Evolutionary conservation across 768 basidiomycete genomes (phyloP), one percentile per base, ranked within the genome.

Genomic region (Artomyces pyxidatus): DNA sequence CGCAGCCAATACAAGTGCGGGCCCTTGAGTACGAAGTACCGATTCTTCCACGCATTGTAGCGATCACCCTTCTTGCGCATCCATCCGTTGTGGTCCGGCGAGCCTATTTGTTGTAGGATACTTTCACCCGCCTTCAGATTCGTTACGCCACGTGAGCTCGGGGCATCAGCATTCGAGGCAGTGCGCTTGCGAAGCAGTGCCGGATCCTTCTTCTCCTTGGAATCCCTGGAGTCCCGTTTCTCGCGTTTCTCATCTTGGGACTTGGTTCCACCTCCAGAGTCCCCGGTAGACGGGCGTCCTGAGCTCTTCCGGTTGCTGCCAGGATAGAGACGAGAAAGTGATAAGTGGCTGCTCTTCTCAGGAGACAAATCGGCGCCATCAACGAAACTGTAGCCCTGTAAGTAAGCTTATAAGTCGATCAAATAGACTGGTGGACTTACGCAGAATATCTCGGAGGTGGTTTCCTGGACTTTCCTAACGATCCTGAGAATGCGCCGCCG

Each of bases 41-140:
- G 72, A 52, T 74, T 60, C 70, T 96, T 97, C 96, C 96, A 99
- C 17, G 76, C 72, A 58, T 89, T 93, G 65, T 96, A 97, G 54
- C 84, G 72, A 41, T 96, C 96, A 1, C 89, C 89, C 70, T 83
- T 90, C 77, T 98, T 99, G 61, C 88, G 78, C 85, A 99, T 85
- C 85, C 90, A 97, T 6, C 96, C 96, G 27, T 75, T 72, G 63
- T 88, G 82, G 67, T 99, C 96, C 14, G 91, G 81, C 22, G 77
- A 77, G 4, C 95, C 96, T 52, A 99, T 92, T 66, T 95, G 89
- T 48, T 90, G 82, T 47, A 96, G 64, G 42, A 96, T 86, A 51
- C 80, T 90, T 63, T 74, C 71, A 0, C 87, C 88, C 26, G 65
- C 56, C 53, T 64, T 66, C 21, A 71, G 47, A 1, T 37, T 32